These are phyloP conservation scores for Fusarium sulawesiense DNA, from an alignment of 2,329 filamentous ascomycete genomes.

Conservation along the genomic window DNA sequence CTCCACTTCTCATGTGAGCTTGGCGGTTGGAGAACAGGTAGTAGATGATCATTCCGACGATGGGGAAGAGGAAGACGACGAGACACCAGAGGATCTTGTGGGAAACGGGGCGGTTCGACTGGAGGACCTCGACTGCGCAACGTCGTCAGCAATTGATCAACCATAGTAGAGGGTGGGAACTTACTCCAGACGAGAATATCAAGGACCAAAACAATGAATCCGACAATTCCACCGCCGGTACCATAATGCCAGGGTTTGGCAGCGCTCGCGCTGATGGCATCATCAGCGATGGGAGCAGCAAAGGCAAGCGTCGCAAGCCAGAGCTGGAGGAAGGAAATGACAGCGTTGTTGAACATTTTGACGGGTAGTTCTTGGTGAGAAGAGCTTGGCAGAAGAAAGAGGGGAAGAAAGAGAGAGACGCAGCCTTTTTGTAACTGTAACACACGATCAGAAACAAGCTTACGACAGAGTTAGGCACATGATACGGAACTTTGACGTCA, in stretches of 20 bases:
- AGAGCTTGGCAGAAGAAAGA: background rate
- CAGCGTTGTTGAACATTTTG: conserved; percentile 30
- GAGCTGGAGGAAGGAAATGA: conserved; percentile 43
- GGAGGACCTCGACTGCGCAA: conserved; percentile 69
- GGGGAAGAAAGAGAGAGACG: background rate
- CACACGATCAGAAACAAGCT: conserved; percentile 10
- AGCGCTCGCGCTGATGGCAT: conserved; percentile 49
- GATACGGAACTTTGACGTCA: conserved; percentile 25
- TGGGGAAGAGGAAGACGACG: conserved; percentile 72
- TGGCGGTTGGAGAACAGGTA: conserved; percentile 72
- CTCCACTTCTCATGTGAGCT: conserved; percentile 62
- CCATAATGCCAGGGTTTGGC: conserved; percentile 67
- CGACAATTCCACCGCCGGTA: conserved; percentile 69
- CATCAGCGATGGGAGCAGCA: conserved; percentile 54
- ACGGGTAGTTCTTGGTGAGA: fast-evolving
- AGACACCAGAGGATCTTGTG: conserved; percentile 72
- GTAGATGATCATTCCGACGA: conserved; percentile 71
- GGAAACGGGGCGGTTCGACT: conserved; percentile 68
- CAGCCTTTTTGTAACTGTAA: conserved; percentile 14
- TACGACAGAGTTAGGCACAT: conserved; percentile 20
- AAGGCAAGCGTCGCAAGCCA: conserved; percentile 62
- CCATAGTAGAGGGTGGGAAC: conserved; percentile 46
- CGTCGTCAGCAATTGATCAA: background rate
- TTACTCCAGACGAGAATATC: conserved; percentile 72
- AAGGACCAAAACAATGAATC: conserved; percentile 70